Evolutionary conservation across 768 basidiomycete genomes (phyloP).

Genomic region (Boletellus ananas): DNA sequence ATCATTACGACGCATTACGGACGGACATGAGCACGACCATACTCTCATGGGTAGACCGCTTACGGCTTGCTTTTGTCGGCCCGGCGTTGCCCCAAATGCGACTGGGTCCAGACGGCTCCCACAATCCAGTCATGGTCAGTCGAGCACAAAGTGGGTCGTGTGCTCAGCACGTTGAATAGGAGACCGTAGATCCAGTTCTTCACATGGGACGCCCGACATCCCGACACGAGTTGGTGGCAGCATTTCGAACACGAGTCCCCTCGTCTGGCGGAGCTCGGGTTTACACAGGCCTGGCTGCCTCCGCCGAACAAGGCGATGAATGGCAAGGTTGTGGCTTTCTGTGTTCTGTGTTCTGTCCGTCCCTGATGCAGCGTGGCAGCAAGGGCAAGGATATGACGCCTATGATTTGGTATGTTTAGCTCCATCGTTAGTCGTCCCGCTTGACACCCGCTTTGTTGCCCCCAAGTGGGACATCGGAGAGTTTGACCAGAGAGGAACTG

Average conservation of each 20-base stretch:
- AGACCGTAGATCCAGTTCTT: constrained; percentile 69
- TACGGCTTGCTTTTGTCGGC: constrained; percentile 17
- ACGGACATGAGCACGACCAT: constrained; percentile 9
- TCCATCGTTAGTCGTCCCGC: neutral
- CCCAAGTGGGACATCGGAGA: constrained; percentile 84
- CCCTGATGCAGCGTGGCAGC: constrained; percentile 35
- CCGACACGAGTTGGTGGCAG: constrained; percentile 73
- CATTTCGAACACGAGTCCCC: constrained; percentile 67
- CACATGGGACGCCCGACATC: constrained; percentile 68
- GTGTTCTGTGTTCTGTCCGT: neutral
- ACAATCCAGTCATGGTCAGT: constrained; percentile 69
- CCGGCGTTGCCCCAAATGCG: constrained; percentile 59
- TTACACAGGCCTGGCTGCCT: constrained; percentile 82
- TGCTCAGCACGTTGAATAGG: neutral
- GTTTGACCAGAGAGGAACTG: constrained; percentile 70
- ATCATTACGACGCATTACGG: neutral
- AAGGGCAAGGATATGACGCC: constrained; percentile 78
- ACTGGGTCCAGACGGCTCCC: constrained; percentile 46
- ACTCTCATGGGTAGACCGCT: constrained; percentile 21
- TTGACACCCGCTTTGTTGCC: neutral
- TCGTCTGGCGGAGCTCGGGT: constrained; percentile 57
- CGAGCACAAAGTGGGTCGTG: neutral
- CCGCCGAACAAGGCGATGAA: constrained; percentile 76
- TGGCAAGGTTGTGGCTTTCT: constrained; percentile 37
- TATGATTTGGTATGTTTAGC: constrained; percentile 67